A percentile compares a stretch with the other conserved stretches of the same genome.
These are phyloP conservation scores for Nissolia schottii DNA, from an alignment of 306 rosid species.

Conservation along the genomic window DNA sequence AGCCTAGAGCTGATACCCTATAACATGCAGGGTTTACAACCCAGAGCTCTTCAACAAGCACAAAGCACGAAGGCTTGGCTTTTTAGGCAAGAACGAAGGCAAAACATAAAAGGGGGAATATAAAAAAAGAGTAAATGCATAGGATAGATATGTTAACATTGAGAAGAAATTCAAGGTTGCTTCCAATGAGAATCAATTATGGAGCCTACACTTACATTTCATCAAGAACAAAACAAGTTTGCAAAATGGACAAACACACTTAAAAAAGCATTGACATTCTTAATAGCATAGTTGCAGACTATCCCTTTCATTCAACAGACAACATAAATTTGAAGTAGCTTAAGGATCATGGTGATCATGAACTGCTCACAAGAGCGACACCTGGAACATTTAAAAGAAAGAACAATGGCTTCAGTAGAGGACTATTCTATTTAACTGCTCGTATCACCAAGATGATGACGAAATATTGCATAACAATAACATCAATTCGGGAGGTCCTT, in stretches of 20 bases:
- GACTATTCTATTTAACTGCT: neutral
- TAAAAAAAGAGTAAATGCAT: neutral
- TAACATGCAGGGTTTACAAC: neutral
- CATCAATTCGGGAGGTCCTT: neutral
- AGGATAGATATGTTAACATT: too few relatives aligned
- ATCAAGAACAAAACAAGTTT: too few relatives aligned
- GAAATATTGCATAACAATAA: conserved; percentile 16
- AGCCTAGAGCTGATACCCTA: too few relatives aligned
- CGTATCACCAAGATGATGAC: conserved; percentile 75
- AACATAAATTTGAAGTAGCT: neutral
- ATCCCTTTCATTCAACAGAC: conserved; percentile 13
- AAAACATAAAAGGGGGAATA: too few relatives aligned
- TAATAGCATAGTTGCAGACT: neutral
- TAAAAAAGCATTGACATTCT: neutral
- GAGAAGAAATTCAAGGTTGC: neutral
- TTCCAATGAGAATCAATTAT: neutral
- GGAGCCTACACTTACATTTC: too few relatives aligned
- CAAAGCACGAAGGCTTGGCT: too few relatives aligned
- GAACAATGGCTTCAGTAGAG: neutral
- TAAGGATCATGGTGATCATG: neutral
- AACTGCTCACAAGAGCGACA: neutral
- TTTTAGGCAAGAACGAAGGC: too few relatives aligned
- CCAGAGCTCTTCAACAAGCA: too few relatives aligned
- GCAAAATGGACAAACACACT: too few relatives aligned
- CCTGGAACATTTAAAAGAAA: neutral